These are phyloP conservation scores for Pestalotiopsis sp. DNA, from an alignment of 2,329 filamentous ascomycete genomes.

Conservation along the genomic window DNA sequence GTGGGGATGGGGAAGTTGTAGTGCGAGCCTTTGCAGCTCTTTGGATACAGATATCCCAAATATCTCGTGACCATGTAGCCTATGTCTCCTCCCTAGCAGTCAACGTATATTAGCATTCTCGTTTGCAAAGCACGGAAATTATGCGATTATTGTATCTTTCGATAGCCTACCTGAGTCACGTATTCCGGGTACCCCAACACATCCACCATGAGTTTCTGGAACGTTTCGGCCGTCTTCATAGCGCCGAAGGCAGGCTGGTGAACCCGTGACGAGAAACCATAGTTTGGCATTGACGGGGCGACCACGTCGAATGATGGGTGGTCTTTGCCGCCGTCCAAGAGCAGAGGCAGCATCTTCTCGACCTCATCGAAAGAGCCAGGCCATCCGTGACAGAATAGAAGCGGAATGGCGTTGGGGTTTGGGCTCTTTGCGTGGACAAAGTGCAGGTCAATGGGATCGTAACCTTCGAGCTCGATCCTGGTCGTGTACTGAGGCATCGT, in stretches of 20 bases:
- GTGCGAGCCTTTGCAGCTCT: constrained; percentile 62
- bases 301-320: constrained; percentile 47
- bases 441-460: constrained; percentile 62
- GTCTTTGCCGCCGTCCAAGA: constrained; percentile 25
- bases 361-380: constrained; percentile 65
- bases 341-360: constrained; percentile 51
- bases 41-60: constrained; percentile 61
- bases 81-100: constrained; percentile 65
- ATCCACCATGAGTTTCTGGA: constrained; percentile 61
- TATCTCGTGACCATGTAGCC: constrained; percentile 65
- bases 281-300: constrained; percentile 50
- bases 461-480: constrained; percentile 56
- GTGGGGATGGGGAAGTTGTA: constrained; percentile 9
- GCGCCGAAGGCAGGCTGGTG: constrained; percentile 56
- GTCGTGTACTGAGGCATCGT: constrained; percentile 61
- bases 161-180: constrained; percentile 39
- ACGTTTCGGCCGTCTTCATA: constrained; percentile 60
- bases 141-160: background rate
- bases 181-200: constrained; percentile 61
- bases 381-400: constrained; percentile 38
- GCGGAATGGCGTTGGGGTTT: constrained; percentile 42
- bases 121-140: background rate
- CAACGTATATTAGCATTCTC: background rate
- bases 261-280: constrained; percentile 40
- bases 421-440: constrained; percentile 57